Evolutionary conservation across 768 basidiomycete species (phyloP).

Genomic region (Coprinopsis sp.): DNA sequence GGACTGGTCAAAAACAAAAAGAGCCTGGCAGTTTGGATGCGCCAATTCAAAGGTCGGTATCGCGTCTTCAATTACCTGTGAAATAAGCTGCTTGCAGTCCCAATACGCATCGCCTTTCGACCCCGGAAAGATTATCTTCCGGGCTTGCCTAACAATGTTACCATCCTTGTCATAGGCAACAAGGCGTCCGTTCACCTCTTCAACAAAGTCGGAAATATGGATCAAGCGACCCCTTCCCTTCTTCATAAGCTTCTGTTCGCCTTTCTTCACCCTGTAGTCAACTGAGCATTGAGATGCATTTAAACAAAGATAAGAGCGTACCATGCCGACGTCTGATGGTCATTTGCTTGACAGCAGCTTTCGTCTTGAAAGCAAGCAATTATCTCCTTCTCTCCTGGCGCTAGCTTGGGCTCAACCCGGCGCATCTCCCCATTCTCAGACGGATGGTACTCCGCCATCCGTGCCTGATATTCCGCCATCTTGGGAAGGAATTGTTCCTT

Average conservation of each 20-base stretch:
- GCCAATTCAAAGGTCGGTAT: constrained; percentile 28
- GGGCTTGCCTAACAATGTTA: constrained; percentile 21
- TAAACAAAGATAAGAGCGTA: no score
- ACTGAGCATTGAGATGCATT: no score
- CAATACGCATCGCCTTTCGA: constrained; percentile 29
- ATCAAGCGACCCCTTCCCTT: constrained; percentile 30
- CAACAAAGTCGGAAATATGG: constrained; percentile 27
- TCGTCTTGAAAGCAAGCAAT: constrained; percentile 27
- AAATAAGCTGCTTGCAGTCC: constrained; percentile 26
- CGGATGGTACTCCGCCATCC: neutral
- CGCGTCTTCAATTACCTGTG: constrained; percentile 21
- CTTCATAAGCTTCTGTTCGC: constrained; percentile 21
- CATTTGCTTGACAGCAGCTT: constrained; percentile 18
- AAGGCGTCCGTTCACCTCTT: constrained; percentile 17
- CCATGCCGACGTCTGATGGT: constrained; percentile 12
- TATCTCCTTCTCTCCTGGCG: constrained; percentile 18
- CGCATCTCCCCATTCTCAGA: constrained; percentile 3
- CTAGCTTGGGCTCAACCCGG: constrained; percentile 14
- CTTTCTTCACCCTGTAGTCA: constrained; percentile 15
- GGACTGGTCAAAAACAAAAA: constrained; percentile 34
- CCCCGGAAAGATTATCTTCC: constrained; percentile 28
- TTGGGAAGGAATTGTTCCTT: neutral
- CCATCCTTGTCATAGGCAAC: constrained; percentile 19
- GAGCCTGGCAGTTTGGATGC: constrained; percentile 20
- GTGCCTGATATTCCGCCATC: neutral